Evolutionary conservation across 2,329 filamentous ascomycete genomes (phyloP), one percentile per base, ranked within the genome.

Genomic region (Stagonosporopsis rhizophila): DNA sequence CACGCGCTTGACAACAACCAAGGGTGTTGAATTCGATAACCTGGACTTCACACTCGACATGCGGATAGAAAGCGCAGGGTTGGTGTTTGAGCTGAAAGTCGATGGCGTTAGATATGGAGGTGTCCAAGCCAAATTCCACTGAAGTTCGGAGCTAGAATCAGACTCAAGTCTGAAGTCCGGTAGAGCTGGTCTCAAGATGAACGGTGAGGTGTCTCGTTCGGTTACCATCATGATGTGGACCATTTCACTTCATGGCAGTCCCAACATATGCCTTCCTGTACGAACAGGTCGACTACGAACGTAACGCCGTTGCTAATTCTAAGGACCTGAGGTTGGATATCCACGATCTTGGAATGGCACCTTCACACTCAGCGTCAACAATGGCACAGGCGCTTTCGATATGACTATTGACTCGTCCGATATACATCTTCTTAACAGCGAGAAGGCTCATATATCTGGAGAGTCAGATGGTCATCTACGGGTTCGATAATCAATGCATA

Each of bases 41-140:
- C 78, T 94, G 27, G 89, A 93, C 70, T 93, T 93, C 58, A 91
- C 89, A 11, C 83, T 93, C 6, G 89, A 92, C 78, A 92, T 94
- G 89, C 87, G 88, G 64, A 89, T 93, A 39, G 88, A 92, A 69
- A 91, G 88, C 66, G 90, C 90, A 0, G 88, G 89, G 1, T 67
- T 93, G 55, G 85, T 88, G 2, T 93, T 93, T 74, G 89, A 93
- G 76, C 76, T 93, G 49, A 89, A 90, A 76, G 89, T 93, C 12
- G 89, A 92, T 69, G 89, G 89, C 0, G 86, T 90, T 15, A 81
- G 89, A 60, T 93, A 93, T 75, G 90, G 90, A 8, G 82, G 87
- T 57, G 90, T 93, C 1, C 87, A 90, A 69, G 89, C 89, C 0
- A 89, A 92, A 62, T 93, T 94, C 73, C 88, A 91, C 70, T 90